phyloP scores from a whole-genome alignment of 2,329 filamentous ascomycete genomes.

The Ophioceras dolichostomum region DNA sequence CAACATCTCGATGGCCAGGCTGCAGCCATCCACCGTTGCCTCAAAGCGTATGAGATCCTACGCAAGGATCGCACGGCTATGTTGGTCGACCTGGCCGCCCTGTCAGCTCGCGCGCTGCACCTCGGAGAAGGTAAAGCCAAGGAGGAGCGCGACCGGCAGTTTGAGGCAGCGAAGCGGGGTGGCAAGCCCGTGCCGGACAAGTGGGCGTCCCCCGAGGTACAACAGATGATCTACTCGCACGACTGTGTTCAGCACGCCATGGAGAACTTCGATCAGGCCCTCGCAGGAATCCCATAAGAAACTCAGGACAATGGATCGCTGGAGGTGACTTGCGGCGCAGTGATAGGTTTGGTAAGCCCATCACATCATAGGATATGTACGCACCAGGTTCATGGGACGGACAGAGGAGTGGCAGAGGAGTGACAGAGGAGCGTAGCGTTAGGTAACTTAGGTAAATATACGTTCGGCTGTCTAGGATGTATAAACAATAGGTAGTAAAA shows the following conservation, averaged over 20 bases:
- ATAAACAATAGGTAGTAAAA: too few relatives aligned
- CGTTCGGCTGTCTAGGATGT: too few relatives aligned
- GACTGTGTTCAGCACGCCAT: constrained; percentile 45
- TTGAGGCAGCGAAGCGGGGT: constrained; percentile 34
- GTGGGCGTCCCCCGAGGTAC: constrained; percentile 59
- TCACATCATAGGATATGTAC: too few relatives aligned
- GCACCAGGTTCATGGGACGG: too few relatives aligned
- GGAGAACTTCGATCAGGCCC: constrained; percentile 38
- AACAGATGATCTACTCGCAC: constrained; percentile 52
- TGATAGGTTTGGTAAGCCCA: too few relatives aligned
- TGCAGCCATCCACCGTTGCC: constrained; percentile 31
- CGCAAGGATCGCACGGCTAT: constrained; percentile 40
- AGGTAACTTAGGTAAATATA: too few relatives aligned
- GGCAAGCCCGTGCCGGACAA: constrained; percentile 45
- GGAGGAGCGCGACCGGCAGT: constrained; percentile 44
- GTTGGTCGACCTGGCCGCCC: constrained; percentile 40
- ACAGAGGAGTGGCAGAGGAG: too few relatives aligned
- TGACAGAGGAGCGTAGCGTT: too few relatives aligned
- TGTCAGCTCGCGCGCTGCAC: constrained; percentile 41
- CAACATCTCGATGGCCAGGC: too few relatives aligned
- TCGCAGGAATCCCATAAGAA: constrained; percentile 16
- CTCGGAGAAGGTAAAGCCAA: constrained; percentile 44
- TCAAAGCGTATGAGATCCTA: constrained; percentile 42
- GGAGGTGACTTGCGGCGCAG: too few relatives aligned
- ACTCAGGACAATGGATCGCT: too few relatives aligned